These are phyloP conservation scores for Massariosphaeria phaeospora DNA, from an alignment of 495 filamentous ascomycete species.

Conservation along the genomic window DNA sequence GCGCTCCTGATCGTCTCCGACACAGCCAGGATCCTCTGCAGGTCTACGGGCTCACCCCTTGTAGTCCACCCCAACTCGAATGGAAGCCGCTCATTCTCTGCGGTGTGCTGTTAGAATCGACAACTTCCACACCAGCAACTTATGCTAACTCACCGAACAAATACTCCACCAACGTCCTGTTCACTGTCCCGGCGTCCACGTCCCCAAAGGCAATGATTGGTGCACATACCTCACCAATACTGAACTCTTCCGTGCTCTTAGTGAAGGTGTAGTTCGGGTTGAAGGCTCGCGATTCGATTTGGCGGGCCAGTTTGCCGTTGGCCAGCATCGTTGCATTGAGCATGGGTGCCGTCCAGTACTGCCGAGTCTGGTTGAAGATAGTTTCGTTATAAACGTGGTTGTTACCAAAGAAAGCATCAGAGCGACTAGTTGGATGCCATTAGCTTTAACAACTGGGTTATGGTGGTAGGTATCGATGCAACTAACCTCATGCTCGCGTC, in stretches of 20 bases:
- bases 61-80: conserved; percentile 44
- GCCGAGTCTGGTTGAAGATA: conserved; percentile 18
- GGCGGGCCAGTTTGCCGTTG: conserved; percentile 34
- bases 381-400: conserved; percentile 26
- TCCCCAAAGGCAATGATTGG: conserved; percentile 26
- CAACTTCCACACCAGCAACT: conserved; percentile 12
- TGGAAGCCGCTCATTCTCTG: conserved; percentile 48
- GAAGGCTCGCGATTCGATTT: conserved; percentile 9
- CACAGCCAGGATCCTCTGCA: conserved; percentile 4
- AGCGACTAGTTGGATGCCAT: too few relatives aligned
- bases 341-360: conserved; percentile 27
- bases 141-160: conserved; percentile 24
- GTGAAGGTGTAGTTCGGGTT: conserved; percentile 28
- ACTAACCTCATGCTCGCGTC: conserved; percentile 24
- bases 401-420: conserved; percentile 20
- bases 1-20: neutral
- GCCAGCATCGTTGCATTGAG: conserved; percentile 44
- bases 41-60: conserved; percentile 5
- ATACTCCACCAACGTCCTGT: conserved; percentile 12
- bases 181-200: conserved; percentile 7
- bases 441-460: too few relatives aligned
- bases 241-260: conserved; percentile 15
- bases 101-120: too few relatives aligned
- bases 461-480: too few relatives aligned
- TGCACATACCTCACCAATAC: conserved; percentile 28